Evolutionary conservation across 768 basidiomycete genomes (phyloP), one percentile per base, ranked within the genome.

Genomic region (Xerocomellus intermedius): DNA sequence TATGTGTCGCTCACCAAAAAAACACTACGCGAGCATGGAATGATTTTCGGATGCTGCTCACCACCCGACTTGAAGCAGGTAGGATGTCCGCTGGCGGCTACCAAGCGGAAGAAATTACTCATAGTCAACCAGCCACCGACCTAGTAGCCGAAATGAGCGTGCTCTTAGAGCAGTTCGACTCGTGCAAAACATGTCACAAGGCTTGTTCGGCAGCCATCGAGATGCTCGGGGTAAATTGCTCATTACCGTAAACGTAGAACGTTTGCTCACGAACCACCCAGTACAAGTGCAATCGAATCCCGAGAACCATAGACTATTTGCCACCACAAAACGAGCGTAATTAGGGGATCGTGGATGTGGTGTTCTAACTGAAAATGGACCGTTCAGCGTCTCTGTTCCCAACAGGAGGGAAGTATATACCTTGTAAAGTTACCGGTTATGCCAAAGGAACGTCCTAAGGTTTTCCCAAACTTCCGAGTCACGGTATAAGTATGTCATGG

Each of bases 401-500:
- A 13, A 10, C 13, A 21, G 33, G 30, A 36, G 8, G 28, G 4
- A 28, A 26, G 46, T 51, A 52, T n/a, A 54, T 56, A 61, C 58
- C 51, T 43, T 50, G 45, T 44, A 52, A 24, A 3, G 44, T 56
- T 50, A 94, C 67, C 79, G 87, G 73, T 97, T 96, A 64, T 92
- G 89, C 94, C 95, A 97, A 48, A 98, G 72, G 47, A 98, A 73
- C 47, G 93, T 97, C 73, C 79, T 84, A 42, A 97, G 73, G 64
- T 83, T 78, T 46, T 78, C 82, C 94, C 95, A 98, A 41, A 75
- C 73, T 57, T 98, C 91, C 19, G 93, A 95, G 70, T 98, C 94
- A 37, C 86, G 84, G 75, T 98, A 99, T 37, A 99, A 79, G 72
- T 98, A 99, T 54, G 81, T 83, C 95, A 97, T 98, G 17, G 89